These are phyloP conservation scores for Lentinula aciculospora DNA, from an alignment of 768 basidiomycete genomes.

Conservation along the genomic window DNA sequence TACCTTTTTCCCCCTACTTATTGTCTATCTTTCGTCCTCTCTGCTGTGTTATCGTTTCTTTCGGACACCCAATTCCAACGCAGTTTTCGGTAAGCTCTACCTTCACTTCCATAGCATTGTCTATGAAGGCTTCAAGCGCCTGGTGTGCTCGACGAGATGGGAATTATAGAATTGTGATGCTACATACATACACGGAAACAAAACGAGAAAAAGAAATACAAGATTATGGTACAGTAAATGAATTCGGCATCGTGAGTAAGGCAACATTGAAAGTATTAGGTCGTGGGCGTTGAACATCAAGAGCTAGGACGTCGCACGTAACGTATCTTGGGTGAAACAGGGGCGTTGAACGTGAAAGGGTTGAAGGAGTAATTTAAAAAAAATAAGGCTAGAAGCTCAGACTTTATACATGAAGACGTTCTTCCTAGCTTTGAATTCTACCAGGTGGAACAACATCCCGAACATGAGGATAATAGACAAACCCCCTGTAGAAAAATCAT, in stretches of 20 bases:
- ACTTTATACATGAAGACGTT: constrained; percentile 19
- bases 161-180: neutral
- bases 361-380: too few species aligned
- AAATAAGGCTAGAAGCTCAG: neutral
- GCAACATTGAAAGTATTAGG: neutral
- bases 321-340: too few species aligned
- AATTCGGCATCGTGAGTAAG: neutral
- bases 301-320: neutral
- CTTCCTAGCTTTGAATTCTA: constrained; percentile 16
- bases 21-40: neutral
- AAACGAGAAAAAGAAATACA: neutral
- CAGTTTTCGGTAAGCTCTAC: neutral
- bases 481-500: constrained; percentile 14
- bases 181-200: neutral
- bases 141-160: neutral
- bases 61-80: neutral
- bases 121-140: neutral
- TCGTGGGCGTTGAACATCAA: neutral
- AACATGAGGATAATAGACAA: constrained; percentile 21
- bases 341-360: too few species aligned
- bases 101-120: neutral
- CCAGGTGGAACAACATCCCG: constrained; percentile 22
- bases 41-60: neutral
- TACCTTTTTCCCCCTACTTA: neutral
- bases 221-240: neutral